These are phyloP conservation scores for Sugiyamaella sp. DNA, from an alignment of 1,139 yeast genomes.

Conservation along the genomic window DNA sequence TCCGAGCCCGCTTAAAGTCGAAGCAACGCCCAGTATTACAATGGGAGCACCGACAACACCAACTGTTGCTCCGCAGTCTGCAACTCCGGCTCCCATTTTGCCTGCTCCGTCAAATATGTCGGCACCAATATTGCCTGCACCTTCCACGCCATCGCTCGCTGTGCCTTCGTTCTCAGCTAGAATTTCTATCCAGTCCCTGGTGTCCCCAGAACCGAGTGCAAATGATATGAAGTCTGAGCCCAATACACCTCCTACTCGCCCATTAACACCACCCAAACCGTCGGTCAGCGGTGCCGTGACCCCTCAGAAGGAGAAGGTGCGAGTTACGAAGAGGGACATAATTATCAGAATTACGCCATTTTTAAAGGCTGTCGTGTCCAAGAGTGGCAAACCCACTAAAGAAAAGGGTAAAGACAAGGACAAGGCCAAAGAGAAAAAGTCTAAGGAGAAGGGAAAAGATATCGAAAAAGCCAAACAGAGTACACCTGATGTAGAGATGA, in stretches of 20 bases:
- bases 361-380: conserved; percentile 33
- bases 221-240: conserved; percentile 17
- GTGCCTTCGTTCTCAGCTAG: conserved; percentile 22
- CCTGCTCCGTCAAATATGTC: conserved; percentile 18
- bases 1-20: neutral
- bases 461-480: too few species aligned
- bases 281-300: conserved; percentile 17
- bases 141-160: conserved; percentile 2
- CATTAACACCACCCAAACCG: conserved; percentile 24
- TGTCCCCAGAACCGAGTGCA: conserved; percentile 18
- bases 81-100: neutral
- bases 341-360: conserved; percentile 42
- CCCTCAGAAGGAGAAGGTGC: conserved; percentile 29
- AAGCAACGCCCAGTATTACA: neutral
- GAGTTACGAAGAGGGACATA: conserved; percentile 45
- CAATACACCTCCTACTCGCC: conserved; percentile 22
- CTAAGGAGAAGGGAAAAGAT: conserved; percentile 4
- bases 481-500: too few species aligned
- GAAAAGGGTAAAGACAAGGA: conserved; percentile 5
- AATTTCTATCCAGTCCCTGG: conserved; percentile 32
- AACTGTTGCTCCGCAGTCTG: neutral
- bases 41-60: neutral
- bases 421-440: conserved; percentile 1
- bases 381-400: conserved; percentile 5
- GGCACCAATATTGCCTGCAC: neutral